Conservation (phyloP, 768 basidiomycete genomes). For the Psilocybe subaeruginosa region DNA sequence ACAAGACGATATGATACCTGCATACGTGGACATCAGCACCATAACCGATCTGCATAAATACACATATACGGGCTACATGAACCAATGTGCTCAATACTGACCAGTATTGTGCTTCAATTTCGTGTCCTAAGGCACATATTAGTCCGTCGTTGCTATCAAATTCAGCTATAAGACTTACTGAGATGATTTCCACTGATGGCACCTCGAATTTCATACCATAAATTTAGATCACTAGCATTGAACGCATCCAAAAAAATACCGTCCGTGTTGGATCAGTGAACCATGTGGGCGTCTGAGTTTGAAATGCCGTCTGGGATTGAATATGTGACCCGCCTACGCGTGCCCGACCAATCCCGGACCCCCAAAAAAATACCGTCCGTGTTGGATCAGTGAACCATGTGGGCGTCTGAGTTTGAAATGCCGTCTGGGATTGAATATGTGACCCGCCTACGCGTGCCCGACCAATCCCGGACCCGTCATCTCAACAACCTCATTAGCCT, state of each 20-base stretch:
- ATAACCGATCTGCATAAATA: no score
- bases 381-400: constrained; percentile 22
- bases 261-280: constrained; percentile 32
- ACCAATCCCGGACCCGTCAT: no score
- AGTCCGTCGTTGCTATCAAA: not conserved
- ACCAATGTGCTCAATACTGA: constrained; percentile 8
- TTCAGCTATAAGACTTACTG: constrained; percentile 31
- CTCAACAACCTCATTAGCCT: no score
- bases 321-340: no score
- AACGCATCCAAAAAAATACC: constrained; percentile 53
- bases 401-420: no score
- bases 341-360: no score
- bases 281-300: no score
- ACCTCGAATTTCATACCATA: constrained; percentile 36
- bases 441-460: no score
- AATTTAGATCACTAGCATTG: constrained; percentile 25
- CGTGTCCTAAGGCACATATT: constrained; percentile 31
- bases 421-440: no score
- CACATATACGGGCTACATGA: no score
- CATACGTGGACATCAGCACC: not conserved
- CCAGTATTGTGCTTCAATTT: constrained; percentile 47
- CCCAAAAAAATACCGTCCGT: constrained; percentile 53
- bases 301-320: no score
- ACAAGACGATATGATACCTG: constrained; percentile 40
- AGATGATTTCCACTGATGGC: constrained; percentile 39